A percentile compares a stretch with the other conserved stretches of the same genome.
phyloP scores from a whole-genome alignment of 345 rosid species.

The Brassica napus region Da-Ae NC_063434.1:28192001-28192500 shows the following conservation, averaged over 20 bases:
- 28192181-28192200: conserved; percentile 93
- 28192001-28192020: conserved; percentile 10
- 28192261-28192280: conserved; percentile 8
- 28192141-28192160: conserved; percentile 84
- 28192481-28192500: conserved; percentile 20
- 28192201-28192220: conserved; percentile 95
- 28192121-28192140: conserved; percentile 55
- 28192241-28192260: conserved; percentile 11
- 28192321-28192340: conserved; percentile 60
- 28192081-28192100: conserved; percentile 55
- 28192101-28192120: conserved; percentile 52
- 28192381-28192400: conserved; percentile 94
- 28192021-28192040: conserved; percentile 13
- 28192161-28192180: conserved; percentile 95
- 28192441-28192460: conserved; percentile 20
- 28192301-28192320: conserved; percentile 34
- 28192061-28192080: conserved; percentile 65
- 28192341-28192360: conserved; percentile 82
- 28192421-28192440: conserved; percentile 17
- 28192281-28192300: conserved; percentile 7
- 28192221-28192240: conserved; percentile 86
- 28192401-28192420: conserved; percentile 80
- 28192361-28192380: conserved; percentile 96
- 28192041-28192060: conserved; percentile 44
- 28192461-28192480: conserved; percentile 5